Percentiles rank a stretch among this genome's conserved stretches.
These are phyloP conservation scores for Otatea glauca DNA, from an alignment of 176 grass and related monocot species.

Conservation along the genomic window DNA sequence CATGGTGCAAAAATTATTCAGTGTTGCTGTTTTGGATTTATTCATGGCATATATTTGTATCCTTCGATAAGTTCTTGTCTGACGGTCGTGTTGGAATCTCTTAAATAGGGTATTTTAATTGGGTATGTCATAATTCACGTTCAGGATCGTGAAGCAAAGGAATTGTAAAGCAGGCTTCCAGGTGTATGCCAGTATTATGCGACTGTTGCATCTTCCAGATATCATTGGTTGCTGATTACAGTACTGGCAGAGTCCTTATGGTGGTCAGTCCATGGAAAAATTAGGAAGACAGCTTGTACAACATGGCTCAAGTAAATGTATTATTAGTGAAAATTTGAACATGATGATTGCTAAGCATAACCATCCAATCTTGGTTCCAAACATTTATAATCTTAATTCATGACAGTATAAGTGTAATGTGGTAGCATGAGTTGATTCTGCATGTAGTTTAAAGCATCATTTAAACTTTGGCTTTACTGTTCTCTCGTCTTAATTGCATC, in stretches of 20 bases:
- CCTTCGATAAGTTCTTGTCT: constrained; percentile 57
- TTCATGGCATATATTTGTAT: constrained; percentile 62
- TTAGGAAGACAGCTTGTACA: constrained; percentile 60
- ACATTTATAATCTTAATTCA: constrained; percentile 46
- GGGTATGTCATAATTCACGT: constrained; percentile 95
- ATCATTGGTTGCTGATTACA: constrained; percentile 62
- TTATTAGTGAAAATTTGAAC: constrained; percentile 39
- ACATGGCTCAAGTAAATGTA: constrained; percentile 48
- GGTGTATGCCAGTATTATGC: constrained; percentile 62
- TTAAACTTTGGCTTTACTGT: constrained; percentile 32
- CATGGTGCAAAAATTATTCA: constrained; percentile 31
- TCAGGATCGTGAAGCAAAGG: constrained; percentile 81
- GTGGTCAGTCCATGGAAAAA: constrained; percentile 55
- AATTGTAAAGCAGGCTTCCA: constrained; percentile 80
- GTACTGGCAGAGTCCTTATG: constrained; percentile 65
- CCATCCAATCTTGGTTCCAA: constrained; percentile 21
- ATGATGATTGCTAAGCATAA: constrained; percentile 45
- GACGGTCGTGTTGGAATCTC: constrained; percentile 86
- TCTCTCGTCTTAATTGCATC: constrained; percentile 34
- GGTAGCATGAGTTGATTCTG: constrained; percentile 42
- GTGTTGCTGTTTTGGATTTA: constrained; percentile 53
- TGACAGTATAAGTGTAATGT: constrained; percentile 31
- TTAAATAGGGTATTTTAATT: constrained; percentile 96
- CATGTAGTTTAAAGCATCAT: constrained; percentile 43
- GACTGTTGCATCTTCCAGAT: constrained; percentile 60